These are phyloP conservation scores for Phytophthora uliginosa DNA, from an alignment of 352 stramenopile species.

Conservation along the genomic window DNA sequence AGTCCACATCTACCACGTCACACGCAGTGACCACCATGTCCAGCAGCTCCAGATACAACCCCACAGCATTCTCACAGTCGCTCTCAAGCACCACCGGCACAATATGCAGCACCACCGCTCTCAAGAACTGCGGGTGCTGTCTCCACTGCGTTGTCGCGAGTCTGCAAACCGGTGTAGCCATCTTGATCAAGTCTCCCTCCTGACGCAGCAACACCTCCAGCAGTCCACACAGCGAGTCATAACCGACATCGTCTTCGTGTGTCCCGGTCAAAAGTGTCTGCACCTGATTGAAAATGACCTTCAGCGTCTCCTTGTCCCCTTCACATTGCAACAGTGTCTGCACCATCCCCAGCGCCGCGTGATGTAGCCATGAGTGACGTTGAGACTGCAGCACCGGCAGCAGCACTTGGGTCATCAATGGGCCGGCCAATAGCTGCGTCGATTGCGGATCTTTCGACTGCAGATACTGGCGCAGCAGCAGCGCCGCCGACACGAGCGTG, in stretches of 20 bases:
- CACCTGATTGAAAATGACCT: slow-evolving; percentile 11
- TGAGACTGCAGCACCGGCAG: slow-evolving; percentile 42
- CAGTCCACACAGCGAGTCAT: slow-evolving; percentile 57
- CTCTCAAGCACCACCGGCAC: slow-evolving; percentile 52
- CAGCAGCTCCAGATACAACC: slow-evolving; percentile 26
- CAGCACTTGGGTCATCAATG: slow-evolving; percentile 36
- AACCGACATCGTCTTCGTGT: slow-evolving; percentile 37
- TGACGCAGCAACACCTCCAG: slow-evolving; percentile 54
- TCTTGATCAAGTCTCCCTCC: neutral
- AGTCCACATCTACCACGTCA: slow-evolving; percentile 11
- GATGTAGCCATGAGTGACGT: slow-evolving; percentile 38
- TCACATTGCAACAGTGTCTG: slow-evolving; percentile 28
- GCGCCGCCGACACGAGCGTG: slow-evolving; percentile 38
- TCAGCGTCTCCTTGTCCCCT: neutral
- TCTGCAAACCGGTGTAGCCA: slow-evolving; percentile 48
- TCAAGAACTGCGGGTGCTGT: slow-evolving; percentile 52
- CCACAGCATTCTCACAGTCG: neutral
- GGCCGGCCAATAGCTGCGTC: slow-evolving; percentile 12
- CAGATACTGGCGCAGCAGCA: slow-evolving; percentile 40
- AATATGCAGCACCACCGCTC: slow-evolving; percentile 54
- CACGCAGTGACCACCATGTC: slow-evolving; percentile 36
- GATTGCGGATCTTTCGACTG: slow-evolving; percentile 12
- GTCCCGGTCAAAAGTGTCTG: slow-evolving; percentile 18
- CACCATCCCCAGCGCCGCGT: slow-evolving; percentile 36
- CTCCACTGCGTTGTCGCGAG: slow-evolving; percentile 51